A percentile compares a stretch with the other conserved stretches of the same genome.
These are phyloP conservation scores for Eucalyptus erythrocorys DNA, from an alignment of 345 rosid species.

Conservation along the genomic window DNA sequence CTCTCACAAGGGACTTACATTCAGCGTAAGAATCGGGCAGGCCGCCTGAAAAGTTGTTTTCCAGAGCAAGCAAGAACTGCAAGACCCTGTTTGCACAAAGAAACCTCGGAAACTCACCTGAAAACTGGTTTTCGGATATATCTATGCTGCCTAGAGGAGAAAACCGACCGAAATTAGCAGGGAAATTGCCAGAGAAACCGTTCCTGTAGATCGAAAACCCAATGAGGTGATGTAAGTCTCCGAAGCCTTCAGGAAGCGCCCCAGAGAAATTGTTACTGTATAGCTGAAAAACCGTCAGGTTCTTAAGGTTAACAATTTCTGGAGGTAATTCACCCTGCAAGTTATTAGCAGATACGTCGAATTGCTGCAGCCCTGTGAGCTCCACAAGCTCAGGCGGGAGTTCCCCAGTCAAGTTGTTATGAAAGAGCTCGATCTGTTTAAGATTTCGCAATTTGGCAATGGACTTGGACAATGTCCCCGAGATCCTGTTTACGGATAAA, in stretches of 20 bases:
- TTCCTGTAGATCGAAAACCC: constrained; percentile 58
- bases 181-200: constrained; percentile 67
- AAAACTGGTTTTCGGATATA: constrained; percentile 72
- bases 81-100: constrained; percentile 45
- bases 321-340: constrained; percentile 44
- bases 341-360: constrained; percentile 56
- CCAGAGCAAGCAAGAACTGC: constrained; percentile 39
- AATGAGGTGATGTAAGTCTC: constrained; percentile 37
- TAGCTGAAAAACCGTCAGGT: constrained; percentile 45
- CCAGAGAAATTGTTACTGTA: constrained; percentile 52
- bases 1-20: constrained; percentile 54
- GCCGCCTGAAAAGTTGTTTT: constrained; percentile 57
- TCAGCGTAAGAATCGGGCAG: constrained; percentile 46
- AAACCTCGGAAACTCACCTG: constrained; percentile 65
- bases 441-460: constrained; percentile 46
- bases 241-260: constrained; percentile 57
- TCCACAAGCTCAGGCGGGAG: constrained; percentile 46
- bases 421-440: constrained; percentile 48
- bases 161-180: constrained; percentile 50
- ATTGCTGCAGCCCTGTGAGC: constrained; percentile 36
- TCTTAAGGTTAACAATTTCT: constrained; percentile 35
- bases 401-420: constrained; percentile 46
- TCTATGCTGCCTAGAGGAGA: constrained; percentile 48
- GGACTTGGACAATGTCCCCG: constrained; percentile 39
- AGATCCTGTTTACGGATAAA: constrained; percentile 38